Percentiles rank a stretch among this genome's conserved stretches.
Conservation (phyloP, 768 basidiomycete species). For the Cyclocybe aegerita region DNA sequence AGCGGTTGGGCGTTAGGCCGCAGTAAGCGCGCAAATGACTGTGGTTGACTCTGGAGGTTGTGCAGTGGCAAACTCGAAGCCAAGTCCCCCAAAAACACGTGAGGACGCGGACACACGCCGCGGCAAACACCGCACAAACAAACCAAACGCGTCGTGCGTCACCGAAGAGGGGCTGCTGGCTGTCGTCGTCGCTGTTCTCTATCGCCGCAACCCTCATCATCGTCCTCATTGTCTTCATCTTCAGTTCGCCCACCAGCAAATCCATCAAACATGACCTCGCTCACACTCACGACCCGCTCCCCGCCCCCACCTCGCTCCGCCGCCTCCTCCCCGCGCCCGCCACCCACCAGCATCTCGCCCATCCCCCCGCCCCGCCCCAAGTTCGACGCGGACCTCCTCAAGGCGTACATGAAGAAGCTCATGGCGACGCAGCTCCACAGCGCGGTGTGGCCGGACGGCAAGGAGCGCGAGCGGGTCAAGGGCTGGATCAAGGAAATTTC, state of each 20-base stretch:
- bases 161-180: background rate
- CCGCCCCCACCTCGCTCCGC: conserved; percentile 17
- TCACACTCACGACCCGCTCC: background rate
- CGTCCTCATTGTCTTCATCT: background rate
- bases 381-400: conserved; percentile 75
- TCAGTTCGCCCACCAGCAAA: conserved; percentile 1
- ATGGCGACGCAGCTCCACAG: conserved; percentile 66
- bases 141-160: conserved; percentile 12
- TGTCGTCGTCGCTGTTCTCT: background rate
- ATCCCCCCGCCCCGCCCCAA: conserved; percentile 55
- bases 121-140: conserved; percentile 14
- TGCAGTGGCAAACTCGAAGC: conserved; percentile 7
- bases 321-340: conserved; percentile 56
- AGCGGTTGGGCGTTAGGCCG: background rate
- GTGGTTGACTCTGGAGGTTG: conserved; percentile 9
- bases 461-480: conserved; percentile 69
- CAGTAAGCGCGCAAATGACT: background rate
- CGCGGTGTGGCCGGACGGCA: conserved; percentile 64
- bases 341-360: conserved; percentile 58
- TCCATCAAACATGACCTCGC: conserved; percentile 9
- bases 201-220: background rate
- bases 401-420: conserved; percentile 81
- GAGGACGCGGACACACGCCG: conserved; percentile 2
- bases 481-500: conserved; percentile 83
- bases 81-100: conserved; percentile 13